Evolutionary conservation across 768 basidiomycete species (phyloP), one percentile per base, ranked within the genome.

Genomic region (Termitomyces heimii): DNA sequence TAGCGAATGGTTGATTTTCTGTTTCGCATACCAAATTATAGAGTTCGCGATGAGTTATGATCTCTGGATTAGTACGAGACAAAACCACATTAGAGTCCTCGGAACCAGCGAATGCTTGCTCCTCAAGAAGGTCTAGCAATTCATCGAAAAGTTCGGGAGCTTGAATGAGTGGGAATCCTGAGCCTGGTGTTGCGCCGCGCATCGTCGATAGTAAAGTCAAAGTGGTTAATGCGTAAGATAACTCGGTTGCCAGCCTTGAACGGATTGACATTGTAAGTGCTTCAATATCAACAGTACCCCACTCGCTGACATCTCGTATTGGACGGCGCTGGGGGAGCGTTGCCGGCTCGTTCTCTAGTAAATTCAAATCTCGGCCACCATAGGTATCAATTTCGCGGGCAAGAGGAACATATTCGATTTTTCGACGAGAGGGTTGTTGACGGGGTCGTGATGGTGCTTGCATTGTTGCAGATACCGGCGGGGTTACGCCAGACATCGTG

Each of bases 231-330:
- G 90, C 92, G 68, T 94, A 98, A 4, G 94, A 88, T 53, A 95
- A 74, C 70, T 99, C 96, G 46, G 83, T 78, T 9, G 86, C 80
- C 42, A 98, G 73, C 35, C 95, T 80, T 35, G 91, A 96, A 32
- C 94, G 88, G 40, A 99, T 74, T 31, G 91, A 90, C 88, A 99
- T 86, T n/a, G 86, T 86, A 50, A 99, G 78, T n/a, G 85, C 85
- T 66, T 97, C 94, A 57, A 98, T 85, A 64, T 98, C 95, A 50
- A 96, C 83, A 8, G 77, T 79, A 22, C 92, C 94, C 85, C 94
- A 92, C 53, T 95, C 92, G 66, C 86, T 85, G 60, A 92, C 80
- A 51, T 87, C 83, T 56, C 89, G 80, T 64, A 88, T 69, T 6
- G 82, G 77, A 44, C 88, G 81, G 53, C 79, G 75, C 46, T 81